A percentile compares a stretch with the other conserved stretches of the same genome.
Evolutionary conservation across 768 basidiomycete species (phyloP).

Genomic region (Saitozyma sp.): DNA sequence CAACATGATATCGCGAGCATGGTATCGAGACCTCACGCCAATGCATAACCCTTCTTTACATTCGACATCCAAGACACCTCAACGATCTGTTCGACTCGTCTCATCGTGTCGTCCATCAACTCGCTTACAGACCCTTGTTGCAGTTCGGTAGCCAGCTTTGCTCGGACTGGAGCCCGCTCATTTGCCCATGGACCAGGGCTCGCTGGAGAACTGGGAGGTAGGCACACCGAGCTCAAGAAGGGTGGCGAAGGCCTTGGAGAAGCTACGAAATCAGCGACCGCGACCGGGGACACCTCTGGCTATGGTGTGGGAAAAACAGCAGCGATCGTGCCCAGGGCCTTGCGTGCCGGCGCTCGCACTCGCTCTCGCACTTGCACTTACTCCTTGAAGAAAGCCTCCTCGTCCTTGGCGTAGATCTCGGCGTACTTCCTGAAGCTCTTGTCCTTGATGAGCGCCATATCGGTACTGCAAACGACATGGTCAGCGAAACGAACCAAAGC

Average conservation of each 20-base stretch:
- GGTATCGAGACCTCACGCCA: too few relatives aligned
- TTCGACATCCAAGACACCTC: too few relatives aligned
- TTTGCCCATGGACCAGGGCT: slow-evolving; percentile 71
- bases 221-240: slow-evolving; percentile 96
- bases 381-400: slow-evolving; percentile 91
- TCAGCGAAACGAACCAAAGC: slow-evolving; percentile 7
- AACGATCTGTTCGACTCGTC: too few relatives aligned
- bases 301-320: too few relatives aligned
- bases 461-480: slow-evolving; percentile 60
- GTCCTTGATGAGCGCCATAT: slow-evolving; percentile 84
- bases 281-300: neutral
- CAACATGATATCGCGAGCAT: too few relatives aligned
- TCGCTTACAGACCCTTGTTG: too few relatives aligned
- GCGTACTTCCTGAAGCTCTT: slow-evolving; percentile 88
- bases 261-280: slow-evolving; percentile 58
- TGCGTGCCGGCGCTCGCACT: too few relatives aligned
- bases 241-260: slow-evolving; percentile 71
- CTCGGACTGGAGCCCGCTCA: too few relatives aligned
- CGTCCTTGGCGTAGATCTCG: slow-evolving; percentile 80
- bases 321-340: too few relatives aligned
- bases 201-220: slow-evolving; percentile 68
- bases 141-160: too few relatives aligned
- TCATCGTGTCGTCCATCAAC: too few relatives aligned
- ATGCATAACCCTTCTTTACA: too few relatives aligned
- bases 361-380: slow-evolving; percentile 54